A percentile compares a stretch with the other conserved stretches of the same genome.
Conservation (phyloP, 2,329 filamentous ascomycete genomes). For the Coniochaeta sp. region DNA sequence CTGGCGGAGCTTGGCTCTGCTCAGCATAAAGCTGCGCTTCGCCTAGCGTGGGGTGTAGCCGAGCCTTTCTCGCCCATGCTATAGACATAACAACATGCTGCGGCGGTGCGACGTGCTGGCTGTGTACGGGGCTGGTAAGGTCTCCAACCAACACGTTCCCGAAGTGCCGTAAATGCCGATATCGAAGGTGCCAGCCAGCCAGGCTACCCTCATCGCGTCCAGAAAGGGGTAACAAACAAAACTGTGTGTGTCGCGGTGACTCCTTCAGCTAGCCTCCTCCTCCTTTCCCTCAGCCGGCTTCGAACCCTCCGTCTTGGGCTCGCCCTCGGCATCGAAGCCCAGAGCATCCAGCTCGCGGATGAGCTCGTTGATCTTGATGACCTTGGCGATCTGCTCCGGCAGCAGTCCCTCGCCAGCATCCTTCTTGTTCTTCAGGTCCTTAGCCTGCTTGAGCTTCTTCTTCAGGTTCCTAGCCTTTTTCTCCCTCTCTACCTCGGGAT, state of each 20-base stretch:
- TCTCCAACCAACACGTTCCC: too few species aligned
- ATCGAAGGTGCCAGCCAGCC: too few species aligned
- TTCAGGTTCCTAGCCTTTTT: conserved; percentile 88
- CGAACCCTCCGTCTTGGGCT: conserved; percentile 32
- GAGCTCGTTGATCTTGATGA: conserved; percentile 93
- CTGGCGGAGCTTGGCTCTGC: too few species aligned
- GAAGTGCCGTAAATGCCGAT: too few species aligned
- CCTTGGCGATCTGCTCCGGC: conserved; percentile 94
- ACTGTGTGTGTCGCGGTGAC: conserved; percentile 26
- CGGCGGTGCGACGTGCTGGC: too few species aligned
- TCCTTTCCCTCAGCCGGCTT: background rate
- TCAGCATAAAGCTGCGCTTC: too few species aligned
- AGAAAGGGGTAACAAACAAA: too few species aligned
- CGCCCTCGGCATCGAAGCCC: conserved; percentile 75
- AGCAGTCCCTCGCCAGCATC: conserved; percentile 76
- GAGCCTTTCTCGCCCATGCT: too few species aligned
- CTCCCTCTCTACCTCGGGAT: conserved; percentile 72
- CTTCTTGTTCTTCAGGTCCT: conserved; percentile 85
- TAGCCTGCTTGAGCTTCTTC: conserved; percentile 93
- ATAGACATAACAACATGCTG: too few species aligned
- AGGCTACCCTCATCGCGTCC: too few species aligned
- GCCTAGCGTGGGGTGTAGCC: too few species aligned
- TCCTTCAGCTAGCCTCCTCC: background rate
- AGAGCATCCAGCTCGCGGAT: conserved; percentile 79
- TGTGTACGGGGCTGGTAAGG: too few species aligned